phyloP scores from a whole-genome alignment of 1,284 basidiomycete species.

The Ustilago hordei region DNA sequence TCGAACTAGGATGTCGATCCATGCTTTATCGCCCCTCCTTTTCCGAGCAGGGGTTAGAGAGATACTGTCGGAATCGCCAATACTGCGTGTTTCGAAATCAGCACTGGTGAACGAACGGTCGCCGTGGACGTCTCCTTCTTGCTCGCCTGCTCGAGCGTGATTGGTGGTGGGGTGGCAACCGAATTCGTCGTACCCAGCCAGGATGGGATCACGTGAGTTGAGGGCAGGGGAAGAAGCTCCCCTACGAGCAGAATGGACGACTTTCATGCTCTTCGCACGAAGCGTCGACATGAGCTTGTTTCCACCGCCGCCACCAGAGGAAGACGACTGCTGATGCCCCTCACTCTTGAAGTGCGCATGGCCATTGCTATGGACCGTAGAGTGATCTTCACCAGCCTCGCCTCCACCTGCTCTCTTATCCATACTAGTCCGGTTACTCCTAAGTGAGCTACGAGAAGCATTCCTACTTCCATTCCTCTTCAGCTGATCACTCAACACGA shows the following conservation, averaged over 20 bases:
- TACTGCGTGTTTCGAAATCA: conserved; percentile 59
- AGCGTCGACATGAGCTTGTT: conserved; percentile 46
- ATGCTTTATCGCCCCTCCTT: conserved; percentile 44
- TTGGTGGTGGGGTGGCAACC: neutral
- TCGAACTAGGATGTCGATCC: conserved; percentile 59
- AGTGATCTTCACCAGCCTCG: conserved; percentile 2
- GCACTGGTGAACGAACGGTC: conserved; percentile 54
- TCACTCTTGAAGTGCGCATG: conserved; percentile 32
- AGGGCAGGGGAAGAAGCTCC: conserved; percentile 28
- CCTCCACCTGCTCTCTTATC: conserved; percentile 12
- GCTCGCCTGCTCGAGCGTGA: neutral
- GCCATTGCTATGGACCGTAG: neutral
- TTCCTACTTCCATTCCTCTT: conserved; percentile 21
- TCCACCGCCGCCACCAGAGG: neutral
- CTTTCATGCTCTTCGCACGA: conserved; percentile 39
- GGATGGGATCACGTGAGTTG: conserved; percentile 9
- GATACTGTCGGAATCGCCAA: conserved; percentile 29
- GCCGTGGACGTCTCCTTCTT: conserved; percentile 22
- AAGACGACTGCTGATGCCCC: conserved; percentile 9
- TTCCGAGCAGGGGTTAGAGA: conserved; percentile 1
- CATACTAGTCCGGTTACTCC: conserved; percentile 20
- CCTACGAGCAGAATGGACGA: conserved; percentile 39
- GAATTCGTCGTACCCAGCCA: conserved; percentile 6
- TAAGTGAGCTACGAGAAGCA: conserved; percentile 18
- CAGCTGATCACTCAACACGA: conserved; percentile 50